Percentiles rank a stretch among this genome's conserved stretches.
Evolutionary conservation across 2,329 filamentous ascomycete genomes (phyloP).

Genomic region (Talaromyces sp.): DNA sequence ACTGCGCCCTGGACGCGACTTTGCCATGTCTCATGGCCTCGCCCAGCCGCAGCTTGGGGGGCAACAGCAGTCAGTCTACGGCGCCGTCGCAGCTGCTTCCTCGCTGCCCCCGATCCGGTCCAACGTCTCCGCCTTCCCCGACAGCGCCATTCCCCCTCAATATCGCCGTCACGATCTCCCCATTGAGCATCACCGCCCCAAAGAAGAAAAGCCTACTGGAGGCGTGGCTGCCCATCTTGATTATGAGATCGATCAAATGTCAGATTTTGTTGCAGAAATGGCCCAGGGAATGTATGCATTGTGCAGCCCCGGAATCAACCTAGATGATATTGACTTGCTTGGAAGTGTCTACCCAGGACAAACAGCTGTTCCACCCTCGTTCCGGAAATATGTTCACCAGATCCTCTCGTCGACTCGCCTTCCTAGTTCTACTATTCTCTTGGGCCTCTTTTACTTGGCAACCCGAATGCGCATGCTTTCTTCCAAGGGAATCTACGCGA

Average conservation of each 20-base stretch:
- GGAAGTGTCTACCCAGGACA: constrained; percentile 59
- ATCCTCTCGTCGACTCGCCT: constrained; percentile 85
- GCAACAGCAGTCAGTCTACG: constrained; percentile 31
- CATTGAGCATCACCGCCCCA: constrained; percentile 34
- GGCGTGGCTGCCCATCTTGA: constrained; percentile 91
- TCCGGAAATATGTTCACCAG: constrained; percentile 86
- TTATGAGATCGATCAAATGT: constrained; percentile 95
- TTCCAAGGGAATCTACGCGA: constrained; percentile 47
- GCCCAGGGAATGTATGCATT: constrained; percentile 65
- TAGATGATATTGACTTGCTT: constrained; percentile 58
- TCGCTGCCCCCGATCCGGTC: constrained; percentile 36
- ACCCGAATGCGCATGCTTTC: constrained; percentile 74
- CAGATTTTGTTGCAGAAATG: constrained; percentile 90
- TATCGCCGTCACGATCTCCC: constrained; percentile 37
- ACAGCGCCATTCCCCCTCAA: constrained; percentile 34
- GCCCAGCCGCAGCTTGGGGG: constrained; percentile 16
- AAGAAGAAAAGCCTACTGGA: constrained; percentile 65
- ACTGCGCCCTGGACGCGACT: constrained; percentile 28
- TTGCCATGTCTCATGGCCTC: constrained; percentile 20
- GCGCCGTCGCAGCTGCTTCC: constrained; percentile 26
- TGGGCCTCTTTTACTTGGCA: constrained; percentile 84
- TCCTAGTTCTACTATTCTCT: constrained; percentile 82
- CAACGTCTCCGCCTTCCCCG: constrained; percentile 33
- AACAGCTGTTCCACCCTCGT: constrained; percentile 63
- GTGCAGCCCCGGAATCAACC: constrained; percentile 49